Evolutionary conservation across 768 basidiomycete genomes (phyloP).

Genomic region (Russula compacta): DNA sequence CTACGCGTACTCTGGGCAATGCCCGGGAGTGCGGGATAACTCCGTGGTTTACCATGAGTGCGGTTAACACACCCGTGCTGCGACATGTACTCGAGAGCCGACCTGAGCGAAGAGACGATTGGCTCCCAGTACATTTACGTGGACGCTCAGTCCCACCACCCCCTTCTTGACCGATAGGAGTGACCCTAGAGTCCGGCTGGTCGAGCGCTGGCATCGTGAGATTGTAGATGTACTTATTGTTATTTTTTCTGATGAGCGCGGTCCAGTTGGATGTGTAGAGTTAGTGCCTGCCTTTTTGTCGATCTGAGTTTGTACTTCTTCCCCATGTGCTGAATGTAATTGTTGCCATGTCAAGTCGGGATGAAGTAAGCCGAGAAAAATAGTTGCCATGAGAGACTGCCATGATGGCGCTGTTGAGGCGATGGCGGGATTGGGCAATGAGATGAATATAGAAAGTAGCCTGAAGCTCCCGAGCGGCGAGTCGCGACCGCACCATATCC

Average conservation of each 20-base stretch:
- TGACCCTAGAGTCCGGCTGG: not conserved
- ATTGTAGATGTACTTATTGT: conserved; percentile 12
- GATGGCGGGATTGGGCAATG: not conserved
- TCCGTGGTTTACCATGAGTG: conserved; percentile 18
- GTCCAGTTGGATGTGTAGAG: not conserved
- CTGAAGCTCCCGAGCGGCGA: not conserved
- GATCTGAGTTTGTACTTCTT: conserved; percentile 11
- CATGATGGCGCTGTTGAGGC: not conserved
- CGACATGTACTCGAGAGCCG: conserved; percentile 5
- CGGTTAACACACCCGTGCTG: conserved; percentile 14
- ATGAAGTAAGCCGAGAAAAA: not conserved
- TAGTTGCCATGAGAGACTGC: not conserved
- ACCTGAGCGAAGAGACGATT: conserved; percentile 5
- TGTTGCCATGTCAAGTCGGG: not conserved
- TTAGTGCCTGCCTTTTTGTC: conserved; percentile 15
- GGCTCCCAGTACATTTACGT: conserved; percentile 11
- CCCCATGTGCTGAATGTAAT: conserved; percentile 13
- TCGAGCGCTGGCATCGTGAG: conserved; percentile 2
- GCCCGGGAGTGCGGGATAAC: conserved; percentile 9
- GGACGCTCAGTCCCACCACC: conserved; percentile 3
- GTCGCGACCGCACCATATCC: not conserved
- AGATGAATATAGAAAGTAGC: not conserved
- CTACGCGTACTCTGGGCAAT: conserved; percentile 16
- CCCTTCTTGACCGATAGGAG: not conserved
- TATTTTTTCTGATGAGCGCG: not conserved